Percentiles rank a stretch among this genome's conserved stretches.
These are phyloP conservation scores for Hamigera avellanea DNA, from an alignment of 495 filamentous ascomycete genomes.

Conservation along the genomic window DNA sequence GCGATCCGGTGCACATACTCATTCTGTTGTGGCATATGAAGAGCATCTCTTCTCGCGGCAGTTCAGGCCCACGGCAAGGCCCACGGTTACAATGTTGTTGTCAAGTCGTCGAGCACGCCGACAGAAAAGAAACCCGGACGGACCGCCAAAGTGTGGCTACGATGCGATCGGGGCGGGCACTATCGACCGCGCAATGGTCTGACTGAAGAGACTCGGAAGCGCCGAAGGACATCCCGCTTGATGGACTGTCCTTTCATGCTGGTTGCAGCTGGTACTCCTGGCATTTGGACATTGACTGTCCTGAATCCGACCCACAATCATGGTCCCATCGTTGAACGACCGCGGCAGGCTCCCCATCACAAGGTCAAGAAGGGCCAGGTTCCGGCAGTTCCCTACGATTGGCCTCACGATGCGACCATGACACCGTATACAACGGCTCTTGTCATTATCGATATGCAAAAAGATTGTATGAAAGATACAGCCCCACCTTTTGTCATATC, in stretches of 20 bases:
- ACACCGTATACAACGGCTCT: conserved; percentile 49
- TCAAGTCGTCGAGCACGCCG: conserved; percentile 36
- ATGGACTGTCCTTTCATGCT: conserved; percentile 40
- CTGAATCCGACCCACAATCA: conserved; percentile 35
- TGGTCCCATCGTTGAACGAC: conserved; percentile 30
- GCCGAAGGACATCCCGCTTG: conserved; percentile 31
- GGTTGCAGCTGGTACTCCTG: conserved; percentile 31
- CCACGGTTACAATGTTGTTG: conserved; percentile 36
- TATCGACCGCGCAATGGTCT: conserved; percentile 38
- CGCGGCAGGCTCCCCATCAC: conserved; percentile 28
- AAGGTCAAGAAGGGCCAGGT: conserved; percentile 37
- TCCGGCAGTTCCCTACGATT: conserved; percentile 43
- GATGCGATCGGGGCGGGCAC: conserved; percentile 39
- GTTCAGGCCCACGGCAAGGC: conserved; percentile 34
- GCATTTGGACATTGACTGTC: conserved; percentile 35
- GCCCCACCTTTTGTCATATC: no score
- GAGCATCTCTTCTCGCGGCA: conserved; percentile 27
- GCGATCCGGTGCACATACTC: neutral
- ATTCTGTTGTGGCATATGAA: conserved; percentile 5
- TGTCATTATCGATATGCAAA: conserved; percentile 64
- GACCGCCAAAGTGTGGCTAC: conserved; percentile 36
- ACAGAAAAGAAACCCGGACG: conserved; percentile 38
- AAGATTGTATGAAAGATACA: conserved; percentile 41
- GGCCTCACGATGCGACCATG: conserved; percentile 51
- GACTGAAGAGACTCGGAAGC: conserved; percentile 37